phyloP scores from a whole-genome alignment of 1,139 yeast species.

The Yamadazyma siamensis region DNA sequence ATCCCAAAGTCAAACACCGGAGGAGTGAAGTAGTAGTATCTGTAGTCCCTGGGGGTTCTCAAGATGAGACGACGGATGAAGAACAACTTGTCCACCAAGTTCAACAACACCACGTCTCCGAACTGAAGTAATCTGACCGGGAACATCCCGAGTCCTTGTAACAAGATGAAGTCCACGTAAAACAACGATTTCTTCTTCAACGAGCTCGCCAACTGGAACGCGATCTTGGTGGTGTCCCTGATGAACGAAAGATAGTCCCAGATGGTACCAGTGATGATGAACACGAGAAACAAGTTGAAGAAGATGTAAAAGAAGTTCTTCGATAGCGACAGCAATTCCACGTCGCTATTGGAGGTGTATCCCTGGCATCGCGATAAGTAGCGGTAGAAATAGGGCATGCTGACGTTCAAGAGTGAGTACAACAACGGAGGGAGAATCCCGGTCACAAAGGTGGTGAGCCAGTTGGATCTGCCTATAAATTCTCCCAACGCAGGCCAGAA shows the following conservation, averaged over 20 bases:
- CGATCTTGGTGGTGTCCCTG: slow-evolving; percentile 73
- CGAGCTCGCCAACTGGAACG: slow-evolving; percentile 69
- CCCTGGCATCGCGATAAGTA: slow-evolving; percentile 70
- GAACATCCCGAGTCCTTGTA: slow-evolving; percentile 77
- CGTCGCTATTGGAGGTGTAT: slow-evolving; percentile 70
- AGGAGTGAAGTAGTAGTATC: slow-evolving; percentile 62
- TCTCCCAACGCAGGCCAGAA: slow-evolving; percentile 74
- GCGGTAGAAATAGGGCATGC: slow-evolving; percentile 66
- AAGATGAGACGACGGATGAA: slow-evolving; percentile 44
- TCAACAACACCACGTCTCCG: slow-evolving; percentile 41
- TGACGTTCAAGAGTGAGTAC: slow-evolving; percentile 64
- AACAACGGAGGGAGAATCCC: slow-evolving; percentile 75
- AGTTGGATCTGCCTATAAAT: slow-evolving; percentile 52
- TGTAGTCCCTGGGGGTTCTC: slow-evolving; percentile 59
- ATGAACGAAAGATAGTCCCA: slow-evolving; percentile 73
- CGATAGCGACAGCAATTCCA: slow-evolving; percentile 68
- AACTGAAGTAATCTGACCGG: slow-evolving; percentile 66
- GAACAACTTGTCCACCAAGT: slow-evolving; percentile 59
- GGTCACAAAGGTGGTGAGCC: slow-evolving; percentile 71
- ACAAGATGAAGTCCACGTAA: slow-evolving; percentile 66
- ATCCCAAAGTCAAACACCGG: slow-evolving; percentile 66
- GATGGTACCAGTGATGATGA: slow-evolving; percentile 78
- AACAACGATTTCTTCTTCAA: slow-evolving; percentile 66
- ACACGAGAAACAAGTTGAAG: slow-evolving; percentile 73
- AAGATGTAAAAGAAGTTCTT: slow-evolving; percentile 77